phyloP scores from a whole-genome alignment of 768 basidiomycete species.

The Boletus reticulatus region DNA sequence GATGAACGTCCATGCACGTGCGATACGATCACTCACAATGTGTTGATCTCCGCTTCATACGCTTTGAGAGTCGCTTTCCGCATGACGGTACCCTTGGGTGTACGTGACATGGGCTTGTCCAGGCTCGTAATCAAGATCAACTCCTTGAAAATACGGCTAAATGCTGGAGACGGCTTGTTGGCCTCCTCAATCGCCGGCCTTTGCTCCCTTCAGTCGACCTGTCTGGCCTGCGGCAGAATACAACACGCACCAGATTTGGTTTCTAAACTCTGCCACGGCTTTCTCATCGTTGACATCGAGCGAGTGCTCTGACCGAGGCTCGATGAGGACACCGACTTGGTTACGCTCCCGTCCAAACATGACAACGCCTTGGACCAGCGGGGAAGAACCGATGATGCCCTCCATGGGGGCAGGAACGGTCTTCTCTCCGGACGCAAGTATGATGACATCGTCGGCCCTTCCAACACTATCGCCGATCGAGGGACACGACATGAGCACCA shows the following conservation, averaged over 20 bases:
- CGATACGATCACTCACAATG: slow-evolving; percentile 13
- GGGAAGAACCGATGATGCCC: slow-evolving; percentile 10
- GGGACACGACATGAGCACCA: not conserved
- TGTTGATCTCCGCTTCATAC: slow-evolving; percentile 26
- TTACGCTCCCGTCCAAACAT: slow-evolving; percentile 32
- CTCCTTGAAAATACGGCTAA: slow-evolving; percentile 47
- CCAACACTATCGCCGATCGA: slow-evolving; percentile 34
- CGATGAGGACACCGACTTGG: slow-evolving; percentile 30
- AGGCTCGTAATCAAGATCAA: slow-evolving; percentile 44
- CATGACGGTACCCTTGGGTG: slow-evolving; percentile 31
- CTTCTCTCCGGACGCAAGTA: slow-evolving; percentile 32
- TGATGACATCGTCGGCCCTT: slow-evolving; percentile 34
- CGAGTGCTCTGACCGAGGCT: slow-evolving; percentile 18
- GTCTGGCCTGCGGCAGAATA: too few species aligned
- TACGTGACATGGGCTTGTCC: slow-evolving; percentile 40
- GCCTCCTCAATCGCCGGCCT: slow-evolving; percentile 42
- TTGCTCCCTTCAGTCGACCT: too few species aligned
- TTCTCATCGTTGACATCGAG: slow-evolving; percentile 8
- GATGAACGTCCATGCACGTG: not conserved
- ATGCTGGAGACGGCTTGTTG: slow-evolving; percentile 37
- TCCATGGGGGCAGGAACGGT: slow-evolving; percentile 34
- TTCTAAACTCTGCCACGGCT: slow-evolving; percentile 13
- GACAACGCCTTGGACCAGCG: slow-evolving; percentile 19
- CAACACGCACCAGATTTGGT: slow-evolving; percentile 22
- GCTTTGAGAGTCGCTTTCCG: slow-evolving; percentile 15